phyloP scores from a whole-genome alignment of 2,329 filamentous ascomycete genomes.

The Bipolaris gigantea region DNA sequence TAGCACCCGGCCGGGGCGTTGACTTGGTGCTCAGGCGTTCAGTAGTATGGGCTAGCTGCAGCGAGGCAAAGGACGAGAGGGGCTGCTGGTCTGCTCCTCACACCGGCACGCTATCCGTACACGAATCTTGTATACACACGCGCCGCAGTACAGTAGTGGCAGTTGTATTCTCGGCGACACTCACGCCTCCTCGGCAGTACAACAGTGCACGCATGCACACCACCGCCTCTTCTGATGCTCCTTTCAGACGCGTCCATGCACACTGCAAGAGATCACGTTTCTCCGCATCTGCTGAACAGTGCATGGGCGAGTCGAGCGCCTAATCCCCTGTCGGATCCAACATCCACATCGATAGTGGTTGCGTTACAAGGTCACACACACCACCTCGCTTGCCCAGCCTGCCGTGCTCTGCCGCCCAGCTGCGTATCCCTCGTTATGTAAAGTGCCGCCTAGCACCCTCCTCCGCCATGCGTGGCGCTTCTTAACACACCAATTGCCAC shows the following conservation, averaged over 20 bases:
- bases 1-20: conserved; percentile 10
- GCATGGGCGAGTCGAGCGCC: conserved; percentile 4
- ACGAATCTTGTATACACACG: background rate
- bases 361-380: conserved; percentile 14
- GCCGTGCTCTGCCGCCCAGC: conserved; percentile 20
- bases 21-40: conserved; percentile 10
- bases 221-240: conserved; percentile 9
- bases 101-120: too few relatives aligned
- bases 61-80: background rate
- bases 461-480: conserved; percentile 14
- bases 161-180: background rate
- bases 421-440: conserved; percentile 4
- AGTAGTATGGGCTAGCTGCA: conserved; percentile 1
- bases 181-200: background rate
- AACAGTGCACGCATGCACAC: too few relatives aligned
- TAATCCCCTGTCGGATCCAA: conserved; percentile 15
- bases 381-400: conserved; percentile 17
- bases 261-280: background rate
- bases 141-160: background rate
- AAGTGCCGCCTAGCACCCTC: conserved; percentile 19
- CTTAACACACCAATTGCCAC: conserved; percentile 10
- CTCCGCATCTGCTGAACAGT: conserved; percentile 1
- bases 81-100: background rate
- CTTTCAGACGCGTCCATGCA: conserved; percentile 9
- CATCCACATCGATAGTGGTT: conserved; percentile 19